Percentiles rank a stretch among this genome's conserved stretches.
phyloP scores from a whole-genome alignment of 768 basidiomycete species.

The Mycena rebaudengoi region DNA sequence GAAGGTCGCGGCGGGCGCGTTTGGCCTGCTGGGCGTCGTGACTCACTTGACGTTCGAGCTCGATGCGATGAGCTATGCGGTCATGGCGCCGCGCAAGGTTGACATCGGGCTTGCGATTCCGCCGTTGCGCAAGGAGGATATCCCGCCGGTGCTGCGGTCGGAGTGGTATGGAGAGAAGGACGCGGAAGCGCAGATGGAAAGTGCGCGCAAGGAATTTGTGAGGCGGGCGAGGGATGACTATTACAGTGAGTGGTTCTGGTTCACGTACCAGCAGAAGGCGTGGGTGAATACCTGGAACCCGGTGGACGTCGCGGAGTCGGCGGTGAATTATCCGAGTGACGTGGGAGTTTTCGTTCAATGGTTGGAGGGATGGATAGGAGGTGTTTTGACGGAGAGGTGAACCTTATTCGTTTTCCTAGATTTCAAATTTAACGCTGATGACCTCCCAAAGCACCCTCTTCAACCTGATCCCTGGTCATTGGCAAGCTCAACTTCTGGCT shows the following conservation, averaged over 20 bases:
- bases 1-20: conserved; percentile 35
- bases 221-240: conserved; percentile 33
- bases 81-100: conserved; percentile 31
- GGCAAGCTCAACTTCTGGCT: background rate
- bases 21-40: conserved; percentile 38
- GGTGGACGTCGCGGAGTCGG: background rate
- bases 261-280: conserved; percentile 33
- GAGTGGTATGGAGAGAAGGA: conserved; percentile 25
- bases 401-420: background rate
- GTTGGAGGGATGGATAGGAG: conserved; percentile 11
- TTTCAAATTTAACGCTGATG: background rate
- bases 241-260: conserved; percentile 41
- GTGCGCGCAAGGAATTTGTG: conserved; percentile 31
- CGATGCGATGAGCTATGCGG: conserved; percentile 34
- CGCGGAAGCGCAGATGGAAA: conserved; percentile 21
- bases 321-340: conserved; percentile 4
- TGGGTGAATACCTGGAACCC: conserved; percentile 39
- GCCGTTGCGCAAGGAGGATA: conserved; percentile 30
- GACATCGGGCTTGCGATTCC: conserved; percentile 33
- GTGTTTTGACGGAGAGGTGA: conserved; percentile 10
- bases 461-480: conserved; percentile 1
- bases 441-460: background rate
- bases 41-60: conserved; percentile 34
- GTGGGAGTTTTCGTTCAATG: conserved; percentile 19
- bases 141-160: conserved; percentile 26